Evolutionary conservation across 108 stramenopile species (phyloP), one percentile per base, ranked within the genome.

Genomic region (Stephanodiscus minutulus): DNA sequence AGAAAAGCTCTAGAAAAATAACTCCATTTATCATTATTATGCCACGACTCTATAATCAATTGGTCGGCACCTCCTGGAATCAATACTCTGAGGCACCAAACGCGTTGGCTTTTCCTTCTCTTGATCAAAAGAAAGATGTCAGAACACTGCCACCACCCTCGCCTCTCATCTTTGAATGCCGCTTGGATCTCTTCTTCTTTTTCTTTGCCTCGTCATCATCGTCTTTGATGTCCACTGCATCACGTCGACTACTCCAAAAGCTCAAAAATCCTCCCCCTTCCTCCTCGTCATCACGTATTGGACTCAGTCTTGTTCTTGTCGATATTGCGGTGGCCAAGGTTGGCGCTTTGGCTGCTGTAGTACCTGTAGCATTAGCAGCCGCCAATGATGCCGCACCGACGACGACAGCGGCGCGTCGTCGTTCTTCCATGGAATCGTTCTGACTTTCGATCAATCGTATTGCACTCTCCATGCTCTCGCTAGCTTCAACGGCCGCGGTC

Each of bases 401-500:
- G 15, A 54, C 48, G 17, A 47, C 60, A 9, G 33, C 31, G 18
- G 41, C 27, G 35, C 54, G 17, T 37, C 73, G 43, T 25, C 73
- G 54, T 12, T 74, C 73, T 43, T 74, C 64, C 64, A 74, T 36
- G 22, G 73, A 64, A 59, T 74, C 64, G 50, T 74, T 74, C 47
- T 76, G 74, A 28, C 66, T 57, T 35, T 76, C 74, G 55, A 76
- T 68, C 66, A 68, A 46, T 13, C 66, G 74, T 52, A 76, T 67
- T 5, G 74, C 74, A 61, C 60, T 60, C 20, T 68, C 74, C 74
- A 68, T 76, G n/a, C 31, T 50, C 33, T 61, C 59, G 44, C 66
- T 68, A 8, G 74, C 74, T 49, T 61, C 74, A 18, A 61, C 74
- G 12, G 66, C 74, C 0, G 66, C 64, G 24, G 58, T 57, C 20